Percentiles rank a stretch among this genome's conserved stretches.
Conservation (phyloP, 1,284 basidiomycete genomes). For the Papiliotrema terrestris region DNA sequence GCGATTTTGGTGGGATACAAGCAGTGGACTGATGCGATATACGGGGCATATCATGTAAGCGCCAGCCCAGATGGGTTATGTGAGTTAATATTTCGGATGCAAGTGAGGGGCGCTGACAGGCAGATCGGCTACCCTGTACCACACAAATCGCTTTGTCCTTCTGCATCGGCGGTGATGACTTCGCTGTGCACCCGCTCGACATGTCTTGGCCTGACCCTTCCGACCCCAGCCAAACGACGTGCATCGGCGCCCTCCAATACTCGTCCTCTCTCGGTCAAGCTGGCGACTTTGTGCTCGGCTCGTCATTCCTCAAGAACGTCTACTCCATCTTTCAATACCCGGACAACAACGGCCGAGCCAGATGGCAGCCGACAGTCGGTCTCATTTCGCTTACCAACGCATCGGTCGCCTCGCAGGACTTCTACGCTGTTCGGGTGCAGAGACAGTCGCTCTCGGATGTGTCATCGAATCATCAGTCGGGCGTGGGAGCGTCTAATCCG, state of each 20-base stretch:
- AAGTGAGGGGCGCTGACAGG: not conserved
- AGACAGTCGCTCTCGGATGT: constrained; percentile 34
- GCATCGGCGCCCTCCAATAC: constrained; percentile 46
- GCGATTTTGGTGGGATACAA: constrained; percentile 37
- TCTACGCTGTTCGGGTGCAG: constrained; percentile 42
- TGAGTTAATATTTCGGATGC: constrained; percentile 22
- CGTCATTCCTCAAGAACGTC: constrained; percentile 47
- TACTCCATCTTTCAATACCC: constrained; percentile 49
- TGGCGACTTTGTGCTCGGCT: constrained; percentile 47
- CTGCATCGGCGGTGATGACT: constrained; percentile 32
- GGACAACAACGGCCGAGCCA: constrained; percentile 24
- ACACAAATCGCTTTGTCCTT: constrained; percentile 40
- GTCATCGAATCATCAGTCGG: constrained; percentile 25
- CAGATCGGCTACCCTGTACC: constrained; percentile 47
- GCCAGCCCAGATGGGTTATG: constrained; percentile 36
- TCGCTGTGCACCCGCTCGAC: constrained; percentile 46
- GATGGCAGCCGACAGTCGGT: constrained; percentile 45
- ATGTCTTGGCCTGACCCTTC: constrained; percentile 41
- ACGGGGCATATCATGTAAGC: constrained; percentile 32
- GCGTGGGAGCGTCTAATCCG: constrained; percentile 6
- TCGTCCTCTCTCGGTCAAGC: constrained; percentile 22
- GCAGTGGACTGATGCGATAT: constrained; percentile 37
- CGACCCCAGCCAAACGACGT: constrained; percentile 33
- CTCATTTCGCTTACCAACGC: constrained; percentile 42
- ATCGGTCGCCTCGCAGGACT: constrained; percentile 40